These are phyloP conservation scores for Monilinia laxa DNA, from an alignment of 2,329 filamentous ascomycete species.

Conservation along the genomic window DNA sequence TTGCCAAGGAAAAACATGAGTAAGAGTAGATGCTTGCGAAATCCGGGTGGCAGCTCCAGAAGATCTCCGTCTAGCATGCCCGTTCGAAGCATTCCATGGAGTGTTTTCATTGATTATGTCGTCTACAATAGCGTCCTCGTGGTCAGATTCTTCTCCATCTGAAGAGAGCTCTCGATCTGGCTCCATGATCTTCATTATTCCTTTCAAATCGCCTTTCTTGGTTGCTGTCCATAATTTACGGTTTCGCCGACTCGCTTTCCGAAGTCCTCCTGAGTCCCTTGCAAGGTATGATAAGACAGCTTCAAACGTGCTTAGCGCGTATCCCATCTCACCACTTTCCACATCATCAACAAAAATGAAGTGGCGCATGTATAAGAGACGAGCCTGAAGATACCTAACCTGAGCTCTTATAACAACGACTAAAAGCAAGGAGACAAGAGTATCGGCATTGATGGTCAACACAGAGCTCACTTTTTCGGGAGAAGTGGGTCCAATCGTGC, in stretches of 20 bases:
- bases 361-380: constrained; percentile 90
- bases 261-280: constrained; percentile 75
- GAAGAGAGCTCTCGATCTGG: constrained; percentile 49
- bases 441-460: constrained; percentile 75
- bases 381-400: constrained; percentile 81
- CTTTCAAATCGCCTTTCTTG: constrained; percentile 71
- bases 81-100: constrained; percentile 35
- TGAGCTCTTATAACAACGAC: constrained; percentile 91
- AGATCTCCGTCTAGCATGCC: constrained; percentile 31
- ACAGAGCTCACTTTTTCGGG: constrained; percentile 47
- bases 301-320: constrained; percentile 93
- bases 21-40: constrained; percentile 48
- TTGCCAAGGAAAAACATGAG: constrained; percentile 92
- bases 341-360: constrained; percentile 99
- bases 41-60: constrained; percentile 30
- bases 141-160: constrained; percentile 32
- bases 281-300: constrained; percentile 87
- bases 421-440: constrained; percentile 84
- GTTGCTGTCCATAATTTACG: constrained; percentile 84
- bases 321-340: constrained; percentile 92
- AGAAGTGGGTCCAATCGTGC: constrained; percentile 37
- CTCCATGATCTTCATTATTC: constrained; percentile 77
- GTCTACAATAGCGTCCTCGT: constrained; percentile 46
- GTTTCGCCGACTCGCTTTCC: constrained; percentile 83
- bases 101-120: constrained; percentile 48